Conservation (phyloP, 192 early-diverging fungal species). For the Linnemannia elongata region DNA sequence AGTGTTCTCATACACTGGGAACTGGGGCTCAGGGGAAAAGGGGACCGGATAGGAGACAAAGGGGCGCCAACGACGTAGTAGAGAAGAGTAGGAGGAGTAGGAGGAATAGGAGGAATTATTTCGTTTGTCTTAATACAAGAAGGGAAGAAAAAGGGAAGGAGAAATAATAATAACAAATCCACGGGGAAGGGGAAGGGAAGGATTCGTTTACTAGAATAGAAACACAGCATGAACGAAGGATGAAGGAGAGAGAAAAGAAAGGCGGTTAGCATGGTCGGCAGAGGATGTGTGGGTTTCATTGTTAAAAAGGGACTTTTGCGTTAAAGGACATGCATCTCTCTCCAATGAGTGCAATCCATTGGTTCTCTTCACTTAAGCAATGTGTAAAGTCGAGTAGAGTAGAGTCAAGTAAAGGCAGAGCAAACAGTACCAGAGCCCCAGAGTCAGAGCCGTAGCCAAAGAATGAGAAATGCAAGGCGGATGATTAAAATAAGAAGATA, state of each 20-base stretch:
- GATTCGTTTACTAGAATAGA: background rate
- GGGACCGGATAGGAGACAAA: background rate
- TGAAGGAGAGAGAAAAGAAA: background rate
- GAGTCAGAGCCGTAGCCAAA: no score
- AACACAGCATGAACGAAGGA: background rate
- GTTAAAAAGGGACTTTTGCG: no score
- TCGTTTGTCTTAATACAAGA: background rate
- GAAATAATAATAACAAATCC: slow-evolving; percentile 4
- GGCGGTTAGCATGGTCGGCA: background rate
- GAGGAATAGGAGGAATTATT: background rate
- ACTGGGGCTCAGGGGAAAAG: background rate
- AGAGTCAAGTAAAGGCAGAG: no score
- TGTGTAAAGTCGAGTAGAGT: no score
- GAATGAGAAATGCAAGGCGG: no score
- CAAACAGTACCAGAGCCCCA: no score
- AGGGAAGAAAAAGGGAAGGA: background rate
- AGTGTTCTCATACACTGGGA: background rate
- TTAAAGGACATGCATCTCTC: no score
- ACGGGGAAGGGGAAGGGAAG: background rate
- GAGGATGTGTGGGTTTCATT: no score
- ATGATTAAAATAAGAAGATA: no score
- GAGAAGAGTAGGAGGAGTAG: background rate
- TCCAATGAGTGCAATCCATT: no score
- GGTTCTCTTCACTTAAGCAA: no score
- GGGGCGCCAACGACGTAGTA: background rate